A percentile compares a stretch with the other conserved stretches of the same genome.
These are phyloP conservation scores for Royoungia palumana DNA, from an alignment of 768 basidiomycete genomes.

Conservation along the genomic window DNA sequence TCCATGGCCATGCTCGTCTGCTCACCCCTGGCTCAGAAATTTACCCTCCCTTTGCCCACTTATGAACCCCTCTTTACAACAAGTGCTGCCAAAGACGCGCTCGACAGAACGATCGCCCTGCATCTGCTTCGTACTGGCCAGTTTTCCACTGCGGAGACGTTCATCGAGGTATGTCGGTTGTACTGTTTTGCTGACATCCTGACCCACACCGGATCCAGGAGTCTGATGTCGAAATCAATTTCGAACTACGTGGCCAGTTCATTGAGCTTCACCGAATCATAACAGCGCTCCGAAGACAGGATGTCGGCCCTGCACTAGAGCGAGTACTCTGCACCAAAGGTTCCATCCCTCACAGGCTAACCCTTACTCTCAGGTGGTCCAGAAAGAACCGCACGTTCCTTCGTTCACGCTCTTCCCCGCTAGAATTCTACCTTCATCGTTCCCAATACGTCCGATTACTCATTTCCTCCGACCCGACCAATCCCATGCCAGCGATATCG, in stretches of 20 bases:
- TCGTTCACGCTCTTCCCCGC: slow-evolving; percentile 63
- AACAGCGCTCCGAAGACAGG: slow-evolving; percentile 57
- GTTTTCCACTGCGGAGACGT: slow-evolving; percentile 71
- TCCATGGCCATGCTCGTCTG: not conserved
- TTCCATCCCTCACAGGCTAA: not conserved
- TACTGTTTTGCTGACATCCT: slow-evolving; percentile 1
- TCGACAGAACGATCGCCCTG: slow-evolving; percentile 67
- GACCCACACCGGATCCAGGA: slow-evolving; percentile 46
- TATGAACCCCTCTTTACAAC: slow-evolving; percentile 69
- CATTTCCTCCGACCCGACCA: slow-evolving; percentile 55
- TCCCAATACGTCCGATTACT: slow-evolving; percentile 85
- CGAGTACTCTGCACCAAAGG: slow-evolving; percentile 34
- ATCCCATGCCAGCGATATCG: slow-evolving; percentile 56
- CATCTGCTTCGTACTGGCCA: slow-evolving; percentile 82
- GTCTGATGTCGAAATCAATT: slow-evolving; percentile 53
- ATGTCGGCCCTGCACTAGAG: slow-evolving; percentile 77
- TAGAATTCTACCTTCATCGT: slow-evolving; percentile 89
- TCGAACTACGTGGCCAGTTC: slow-evolving; percentile 54
- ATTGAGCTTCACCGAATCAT: slow-evolving; percentile 71
- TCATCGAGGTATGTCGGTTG: slow-evolving; percentile 54
- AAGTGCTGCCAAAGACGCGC: slow-evolving; percentile 50
- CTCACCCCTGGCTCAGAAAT: slow-evolving; percentile 44
- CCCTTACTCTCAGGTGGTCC: slow-evolving; percentile 65
- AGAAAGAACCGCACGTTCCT: slow-evolving; percentile 63
- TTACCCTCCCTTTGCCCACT: slow-evolving; percentile 56